A percentile compares a stretch with the other conserved stretches of the same genome.
Evolutionary conservation across 2,329 filamentous ascomycete genomes (phyloP).

Genomic region (Trichoderma atroviride): DNA sequence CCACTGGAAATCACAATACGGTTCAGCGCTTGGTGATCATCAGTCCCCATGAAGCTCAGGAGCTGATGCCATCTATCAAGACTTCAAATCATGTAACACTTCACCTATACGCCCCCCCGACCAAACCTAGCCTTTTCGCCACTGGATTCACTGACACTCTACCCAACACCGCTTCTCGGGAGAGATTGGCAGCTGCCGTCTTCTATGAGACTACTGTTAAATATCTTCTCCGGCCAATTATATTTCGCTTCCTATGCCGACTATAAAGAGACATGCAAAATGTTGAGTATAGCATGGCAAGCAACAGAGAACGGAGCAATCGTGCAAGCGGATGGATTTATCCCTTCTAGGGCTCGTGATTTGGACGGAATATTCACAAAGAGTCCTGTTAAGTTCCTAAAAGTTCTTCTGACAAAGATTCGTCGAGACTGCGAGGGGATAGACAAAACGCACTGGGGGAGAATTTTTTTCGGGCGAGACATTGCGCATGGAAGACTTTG

Average conservation of each 20-base stretch:
- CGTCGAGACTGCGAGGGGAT: background rate
- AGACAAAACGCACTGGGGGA: background rate
- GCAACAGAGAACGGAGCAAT: background rate
- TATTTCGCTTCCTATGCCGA: background rate
- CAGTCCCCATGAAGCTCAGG: slow-evolving; percentile 54
- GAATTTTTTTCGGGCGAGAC: no score
- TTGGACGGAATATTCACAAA: background rate
- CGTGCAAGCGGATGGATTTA: background rate
- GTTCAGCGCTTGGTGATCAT: slow-evolving; percentile 18
- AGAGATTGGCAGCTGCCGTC: background rate
- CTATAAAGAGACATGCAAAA: background rate
- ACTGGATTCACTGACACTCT: background rate
- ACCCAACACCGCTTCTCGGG: background rate
- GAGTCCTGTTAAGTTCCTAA: background rate
- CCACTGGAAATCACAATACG: background rate
- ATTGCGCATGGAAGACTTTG: no score
- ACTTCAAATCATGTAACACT: slow-evolving; percentile 43
- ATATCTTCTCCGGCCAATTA: background rate
- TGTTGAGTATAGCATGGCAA: background rate
- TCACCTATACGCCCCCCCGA: slow-evolving; percentile 56
- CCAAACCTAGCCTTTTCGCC: slow-evolving; percentile 7
- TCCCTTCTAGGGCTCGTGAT: accelerated
- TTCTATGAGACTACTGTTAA: background rate
- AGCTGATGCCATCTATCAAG: slow-evolving; percentile 47
- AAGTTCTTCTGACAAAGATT: background rate